Evolutionary conservation across 1,284 basidiomycete genomes (phyloP), one percentile per base, ranked within the genome.

Genomic region (Lentinula novae-zelandiae): DNA sequence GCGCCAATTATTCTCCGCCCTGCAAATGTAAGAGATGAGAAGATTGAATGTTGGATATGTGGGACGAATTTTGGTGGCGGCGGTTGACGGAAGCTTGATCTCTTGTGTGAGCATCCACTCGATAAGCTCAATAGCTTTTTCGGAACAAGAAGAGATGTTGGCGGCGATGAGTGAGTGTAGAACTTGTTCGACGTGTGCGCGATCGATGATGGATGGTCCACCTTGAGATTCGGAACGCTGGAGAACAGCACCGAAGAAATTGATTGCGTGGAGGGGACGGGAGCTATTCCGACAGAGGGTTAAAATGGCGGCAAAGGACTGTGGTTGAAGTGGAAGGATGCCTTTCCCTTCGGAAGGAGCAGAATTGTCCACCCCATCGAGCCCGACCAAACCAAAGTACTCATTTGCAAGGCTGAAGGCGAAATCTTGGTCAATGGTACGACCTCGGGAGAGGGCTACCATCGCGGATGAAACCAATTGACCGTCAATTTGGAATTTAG

Each of bases 21-120:
- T 82, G 69, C 87, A 90, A 1, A 81, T 78, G 1, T 56, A 42
- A 61, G 73, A 71, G 63, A 90, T 76, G 53, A 83, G 83, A 34
- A 85, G 75, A 62, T 80, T 75, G 71, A 80, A 89, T 4, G 83
- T 82, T n/a, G 73, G 71, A 48, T 74, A 58, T 15, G 73, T 71
- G 0, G 85, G 87, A 57, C 78, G 71, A 40, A 87, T 74, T 58
- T 77, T 75, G 27, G 76, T 74, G 17, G 77, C 74, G 57, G 73
- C 36, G 17, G 44, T 10, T 33, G 65, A 73, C 53, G 68, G 64
- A 5, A 75, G 71, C 15, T 69, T 68, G 40, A 76, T 70, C 66
- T 82, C 82, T 60, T 82, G 77, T 60, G 74, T 72, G 56, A 88
- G 68, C 79, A 86, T 84, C 84, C 86, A 89, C 66, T 88, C 80